Conservation (phyloP, 148 eudicot species). For the Rhododendron ovatum region DNA sequence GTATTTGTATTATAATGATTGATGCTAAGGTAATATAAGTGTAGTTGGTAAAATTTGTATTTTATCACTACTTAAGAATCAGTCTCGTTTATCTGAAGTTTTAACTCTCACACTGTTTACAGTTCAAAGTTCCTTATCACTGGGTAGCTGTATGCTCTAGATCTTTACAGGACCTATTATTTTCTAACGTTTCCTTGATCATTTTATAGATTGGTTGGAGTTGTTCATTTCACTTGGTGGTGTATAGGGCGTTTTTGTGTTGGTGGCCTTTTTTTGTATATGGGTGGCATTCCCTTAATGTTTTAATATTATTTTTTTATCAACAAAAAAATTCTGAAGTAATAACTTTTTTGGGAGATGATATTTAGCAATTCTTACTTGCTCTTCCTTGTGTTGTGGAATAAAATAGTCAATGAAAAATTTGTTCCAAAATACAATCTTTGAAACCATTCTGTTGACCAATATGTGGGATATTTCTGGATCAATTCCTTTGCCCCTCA, state of each 20-base stretch:
- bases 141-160: neutral
- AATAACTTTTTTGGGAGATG: neutral
- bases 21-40: constrained; percentile 70
- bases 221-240: no score
- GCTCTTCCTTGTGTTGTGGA: neutral
- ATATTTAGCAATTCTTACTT: neutral
- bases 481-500: neutral
- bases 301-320: no score
- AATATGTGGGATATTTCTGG: neutral
- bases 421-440: neutral
- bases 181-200: neutral
- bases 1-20: constrained; percentile 95
- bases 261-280: no score
- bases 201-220: no score
- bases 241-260: no score
- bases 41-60: neutral
- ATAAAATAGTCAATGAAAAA: neutral
- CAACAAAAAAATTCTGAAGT: neutral
- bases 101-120: neutral
- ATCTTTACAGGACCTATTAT: neutral
- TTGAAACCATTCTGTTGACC: neutral
- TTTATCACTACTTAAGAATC: neutral
- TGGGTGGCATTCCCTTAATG: no score
- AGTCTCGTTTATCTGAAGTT: neutral
- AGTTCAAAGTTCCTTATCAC: neutral